Conservation (phyloP, 1,139 yeast species). For the Pneumocystis oryctolagi region DNA sequence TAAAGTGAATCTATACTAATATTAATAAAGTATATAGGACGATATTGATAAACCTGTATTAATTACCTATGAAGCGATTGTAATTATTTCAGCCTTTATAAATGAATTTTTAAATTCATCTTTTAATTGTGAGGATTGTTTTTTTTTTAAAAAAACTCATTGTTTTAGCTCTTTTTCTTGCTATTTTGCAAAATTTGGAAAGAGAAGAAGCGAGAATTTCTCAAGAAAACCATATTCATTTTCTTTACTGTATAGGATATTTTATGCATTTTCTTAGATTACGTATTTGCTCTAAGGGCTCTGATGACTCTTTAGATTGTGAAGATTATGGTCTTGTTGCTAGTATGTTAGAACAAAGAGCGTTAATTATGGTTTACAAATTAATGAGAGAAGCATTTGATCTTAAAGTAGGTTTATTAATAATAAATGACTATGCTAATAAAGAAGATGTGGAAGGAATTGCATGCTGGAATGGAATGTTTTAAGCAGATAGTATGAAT, state of each 20-base stretch:
- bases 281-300: slow-evolving; percentile 21
- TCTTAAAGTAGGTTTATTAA: slow-evolving; percentile 19
- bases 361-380: slow-evolving; percentile 45
- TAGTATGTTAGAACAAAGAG: slow-evolving; percentile 49
- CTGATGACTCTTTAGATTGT: slow-evolving; percentile 11
- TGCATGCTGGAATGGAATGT: slow-evolving; percentile 59
- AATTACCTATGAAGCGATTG: slow-evolving; percentile 26
- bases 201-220: slow-evolving; percentile 27
- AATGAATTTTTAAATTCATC: slow-evolving; percentile 56
- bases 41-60: slow-evolving; percentile 17
- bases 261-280: slow-evolving; percentile 33
- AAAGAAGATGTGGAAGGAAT: slow-evolving; percentile 35
- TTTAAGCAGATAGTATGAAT: slow-evolving; percentile 43
- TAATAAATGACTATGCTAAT: slow-evolving; percentile 10
- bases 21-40: slow-evolving; percentile 9
- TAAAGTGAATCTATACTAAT: background rate
- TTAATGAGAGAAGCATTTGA: slow-evolving; percentile 41
- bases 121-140: slow-evolving; percentile 37
- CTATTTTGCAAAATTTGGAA: slow-evolving; percentile 39
- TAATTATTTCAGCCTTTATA: slow-evolving; percentile 33
- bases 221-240: slow-evolving; percentile 32
- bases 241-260: slow-evolving; percentile 57
- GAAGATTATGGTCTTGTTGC: slow-evolving; percentile 50
- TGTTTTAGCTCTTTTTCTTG: slow-evolving; percentile 31
- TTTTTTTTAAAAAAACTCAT: background rate